Evolutionary conservation across 2,329 filamentous ascomycete genomes (phyloP).

Genomic region (Fusarium stilboides): DNA sequence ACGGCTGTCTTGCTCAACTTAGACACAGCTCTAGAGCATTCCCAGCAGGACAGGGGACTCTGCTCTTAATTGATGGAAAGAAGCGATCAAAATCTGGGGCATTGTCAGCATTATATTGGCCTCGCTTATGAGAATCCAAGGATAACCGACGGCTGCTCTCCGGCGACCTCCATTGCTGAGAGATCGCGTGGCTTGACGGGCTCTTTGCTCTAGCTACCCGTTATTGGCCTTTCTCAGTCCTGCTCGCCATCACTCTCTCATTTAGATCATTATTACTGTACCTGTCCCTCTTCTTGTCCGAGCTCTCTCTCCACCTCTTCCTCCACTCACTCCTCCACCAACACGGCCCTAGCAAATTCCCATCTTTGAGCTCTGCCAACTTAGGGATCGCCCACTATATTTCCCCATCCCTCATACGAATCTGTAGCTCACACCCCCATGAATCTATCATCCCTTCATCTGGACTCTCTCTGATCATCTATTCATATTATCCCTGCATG

Average conservation of each 20-base stretch:
- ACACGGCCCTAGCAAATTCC: slow-evolving; percentile 40
- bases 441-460: slow-evolving; percentile 41
- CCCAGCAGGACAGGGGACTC: slow-evolving; percentile 25
- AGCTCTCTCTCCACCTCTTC: slow-evolving; percentile 43
- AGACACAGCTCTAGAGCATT: slow-evolving; percentile 7
- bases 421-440: slow-evolving; percentile 44
- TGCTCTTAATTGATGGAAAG: slow-evolving; percentile 18
- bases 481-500: slow-evolving; percentile 39
- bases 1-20: slow-evolving; percentile 25
- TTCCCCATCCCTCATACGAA: slow-evolving; percentile 44
- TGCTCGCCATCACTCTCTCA: slow-evolving; percentile 7
- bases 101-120: slow-evolving; percentile 1
- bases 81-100: slow-evolving; percentile 14
- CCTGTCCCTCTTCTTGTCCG: slow-evolving; percentile 21
- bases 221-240: slow-evolving; percentile 2
- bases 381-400: slow-evolving; percentile 44
- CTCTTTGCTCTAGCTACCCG: slow-evolving; percentile 8
- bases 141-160: slow-evolving; percentile 4
- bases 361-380: slow-evolving; percentile 41
- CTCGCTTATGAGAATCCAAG: slow-evolving; percentile 1
- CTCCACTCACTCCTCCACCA: slow-evolving; percentile 45
- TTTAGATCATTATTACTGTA: background rate
- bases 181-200: slow-evolving; percentile 32
- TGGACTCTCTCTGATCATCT: slow-evolving; percentile 35
- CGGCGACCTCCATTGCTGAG: slow-evolving; percentile 11